These are phyloP conservation scores for Xylaria curta DNA, from an alignment of 495 filamentous ascomycete species.

Conservation along the genomic window DNA sequence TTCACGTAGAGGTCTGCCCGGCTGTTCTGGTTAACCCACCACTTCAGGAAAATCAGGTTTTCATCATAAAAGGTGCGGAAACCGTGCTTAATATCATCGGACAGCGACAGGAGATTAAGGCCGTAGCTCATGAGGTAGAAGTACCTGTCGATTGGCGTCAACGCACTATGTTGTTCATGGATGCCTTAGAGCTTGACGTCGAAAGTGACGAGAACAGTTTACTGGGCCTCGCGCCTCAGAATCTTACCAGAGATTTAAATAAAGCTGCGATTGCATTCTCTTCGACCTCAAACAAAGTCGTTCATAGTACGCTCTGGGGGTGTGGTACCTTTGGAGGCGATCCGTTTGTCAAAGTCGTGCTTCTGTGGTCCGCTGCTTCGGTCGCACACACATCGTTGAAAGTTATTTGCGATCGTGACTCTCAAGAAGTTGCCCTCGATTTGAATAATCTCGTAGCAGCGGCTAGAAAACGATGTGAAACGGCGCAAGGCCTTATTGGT, in stretches of 20 bases:
- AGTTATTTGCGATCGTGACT: conserved; percentile 29
- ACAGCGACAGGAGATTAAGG: background rate
- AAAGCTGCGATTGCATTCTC: conserved; percentile 36
- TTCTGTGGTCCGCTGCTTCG: conserved; percentile 39
- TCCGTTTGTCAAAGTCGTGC: conserved; percentile 35
- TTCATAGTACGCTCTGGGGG: conserved; percentile 37
- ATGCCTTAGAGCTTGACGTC: conserved; percentile 39
- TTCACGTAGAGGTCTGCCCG: conserved; percentile 37
- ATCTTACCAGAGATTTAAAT: conserved; percentile 30
- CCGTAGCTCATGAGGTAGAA: conserved; percentile 13
- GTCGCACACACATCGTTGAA: conserved; percentile 27
- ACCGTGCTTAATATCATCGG: conserved; percentile 2
- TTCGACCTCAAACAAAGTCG: conserved; percentile 6
- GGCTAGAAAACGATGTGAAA: background rate
- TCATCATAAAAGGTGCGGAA: conserved; percentile 4
- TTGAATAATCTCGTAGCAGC: background rate
- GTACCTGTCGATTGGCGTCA: conserved; percentile 22
- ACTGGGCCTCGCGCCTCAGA: conserved; percentile 30
- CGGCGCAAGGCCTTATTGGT: background rate
- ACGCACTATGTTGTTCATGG: conserved; percentile 41
- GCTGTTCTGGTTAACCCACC: conserved; percentile 36
- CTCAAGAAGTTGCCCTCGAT: background rate
- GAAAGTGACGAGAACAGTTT: conserved; percentile 17
- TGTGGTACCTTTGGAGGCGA: conserved; percentile 40
- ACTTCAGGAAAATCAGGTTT: conserved; percentile 9